Base-by-base conservation (phyloP, 2,329 filamentous ascomycete genomes). In the Nemania diffusa region DNA sequence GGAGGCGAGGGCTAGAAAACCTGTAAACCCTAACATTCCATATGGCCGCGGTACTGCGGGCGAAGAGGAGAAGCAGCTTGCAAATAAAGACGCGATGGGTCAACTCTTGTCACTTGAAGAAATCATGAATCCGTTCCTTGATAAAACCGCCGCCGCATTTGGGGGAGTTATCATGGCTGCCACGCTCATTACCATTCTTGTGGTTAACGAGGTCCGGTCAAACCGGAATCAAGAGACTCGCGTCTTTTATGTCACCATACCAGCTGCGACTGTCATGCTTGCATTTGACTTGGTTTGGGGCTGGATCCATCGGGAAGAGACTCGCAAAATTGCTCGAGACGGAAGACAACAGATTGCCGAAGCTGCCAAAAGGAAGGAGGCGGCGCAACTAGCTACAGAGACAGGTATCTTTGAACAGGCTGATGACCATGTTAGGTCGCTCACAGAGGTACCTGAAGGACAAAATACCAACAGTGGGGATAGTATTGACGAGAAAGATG, bases 101-200 rank as follows among this genome's bases (percentile, higher is more conserved):
- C 85, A 90, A 69, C 77, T 86, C 0, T 78, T 90, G 0, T 88
- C 88, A 0, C 83, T 93, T 0, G 90, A 91, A 69, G 90, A 93
- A 73, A 91, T 93, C 72, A 87, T 93, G 85, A 92, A 93, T 69
- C 91, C 91, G 0, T 93, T 90, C 65, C 77, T 93, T 0, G 91
- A 93, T 74, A 91, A 88, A 69, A 80, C 82, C 2, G 87, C 90
- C 8, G 91, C 91, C 0, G 80, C 81, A 0, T 89, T 92, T 62
- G 90, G 90, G 1, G 87, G 84, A 0, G 69, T 87, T 5, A 81
- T 93, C 62, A 92, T 93, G 90, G 84, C 88, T 1, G 83, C 82
- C 0, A 91, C 90, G 0, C 83, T 93, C 27, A 80, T 92, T 64
- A 89, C 89, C 0, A 81, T 93, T 0, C 80, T 93, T 1, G 87